Conservation (phyloP, 352 stramenopile genomes). For the Phytophthora boehmeriae region DNA sequence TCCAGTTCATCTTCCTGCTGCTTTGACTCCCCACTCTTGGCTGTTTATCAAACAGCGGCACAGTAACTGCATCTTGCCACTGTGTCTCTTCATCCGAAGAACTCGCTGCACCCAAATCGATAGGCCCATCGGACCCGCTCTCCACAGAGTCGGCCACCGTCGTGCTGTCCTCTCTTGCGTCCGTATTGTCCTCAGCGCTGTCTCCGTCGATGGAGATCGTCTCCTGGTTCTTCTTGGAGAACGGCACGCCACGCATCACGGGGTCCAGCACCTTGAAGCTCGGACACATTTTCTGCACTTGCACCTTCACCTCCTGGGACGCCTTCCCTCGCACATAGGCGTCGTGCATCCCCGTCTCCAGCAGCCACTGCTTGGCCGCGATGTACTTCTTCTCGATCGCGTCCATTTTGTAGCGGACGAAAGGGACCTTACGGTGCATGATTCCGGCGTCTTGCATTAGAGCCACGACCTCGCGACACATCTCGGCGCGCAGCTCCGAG, state of each 20-base stretch:
- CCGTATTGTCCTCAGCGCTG: constrained; percentile 16
- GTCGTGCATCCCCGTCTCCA: constrained; percentile 46
- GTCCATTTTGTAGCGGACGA: constrained; percentile 39
- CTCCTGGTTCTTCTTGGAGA: constrained; percentile 25
- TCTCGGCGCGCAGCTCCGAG: constrained; percentile 7
- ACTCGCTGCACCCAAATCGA: constrained; percentile 1
- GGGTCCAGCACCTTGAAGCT: constrained; percentile 35
- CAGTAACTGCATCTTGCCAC: neutral
- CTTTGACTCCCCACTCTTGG: neutral
- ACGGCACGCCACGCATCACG: constrained; percentile 28
- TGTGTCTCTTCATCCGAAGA: neutral
- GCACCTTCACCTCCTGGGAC: constrained; percentile 31
- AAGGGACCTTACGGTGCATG: constrained; percentile 27
- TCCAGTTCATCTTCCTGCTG: neutral
- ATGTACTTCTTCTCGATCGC: constrained; percentile 52
- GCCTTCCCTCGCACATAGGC: constrained; percentile 25
- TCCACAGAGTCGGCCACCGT: neutral
- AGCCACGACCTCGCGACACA: constrained; percentile 37
- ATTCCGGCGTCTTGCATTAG: constrained; percentile 26
- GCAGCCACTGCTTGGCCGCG: constrained; percentile 39
- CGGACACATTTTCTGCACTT: constrained; percentile 36
- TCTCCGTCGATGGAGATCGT: constrained; percentile 29
- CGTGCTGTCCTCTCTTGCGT: neutral
- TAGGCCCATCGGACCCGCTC: constrained; percentile 1
- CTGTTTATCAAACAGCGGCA: constrained; percentile 2